Conservation (phyloP, 2,329 filamentous ascomycete genomes). For the Fonsecaea pedrosoi region DNA sequence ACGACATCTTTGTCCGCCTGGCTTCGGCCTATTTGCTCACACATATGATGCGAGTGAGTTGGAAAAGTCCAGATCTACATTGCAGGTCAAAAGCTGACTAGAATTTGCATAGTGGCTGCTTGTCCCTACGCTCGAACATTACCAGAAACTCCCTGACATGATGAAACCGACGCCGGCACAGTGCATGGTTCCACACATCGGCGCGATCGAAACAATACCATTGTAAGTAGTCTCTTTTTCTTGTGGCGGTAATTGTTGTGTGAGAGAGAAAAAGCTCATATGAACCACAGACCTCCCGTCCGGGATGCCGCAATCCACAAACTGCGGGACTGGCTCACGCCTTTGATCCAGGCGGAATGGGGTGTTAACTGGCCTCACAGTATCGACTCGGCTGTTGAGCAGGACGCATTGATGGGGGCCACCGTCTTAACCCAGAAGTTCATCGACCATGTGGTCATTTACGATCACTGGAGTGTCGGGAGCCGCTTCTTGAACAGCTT, state of each 20-base stretch:
- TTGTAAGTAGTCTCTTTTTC: conserved; percentile 15
- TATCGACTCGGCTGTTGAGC: conserved; percentile 28
- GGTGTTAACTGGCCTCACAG: conserved; percentile 34
- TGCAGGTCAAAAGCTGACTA: background rate
- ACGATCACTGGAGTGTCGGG: conserved; percentile 35
- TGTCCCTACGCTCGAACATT: conserved; percentile 27
- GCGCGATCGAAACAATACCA: conserved; percentile 37
- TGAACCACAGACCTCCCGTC: conserved; percentile 19
- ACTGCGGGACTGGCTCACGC: conserved; percentile 35
- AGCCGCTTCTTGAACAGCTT: conserved; percentile 24
- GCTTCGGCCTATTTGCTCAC: conserved; percentile 29
- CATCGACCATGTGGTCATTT: conserved; percentile 29
- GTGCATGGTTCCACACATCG: conserved; percentile 35
- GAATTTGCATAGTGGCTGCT: conserved; percentile 29
- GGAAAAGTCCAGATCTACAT: background rate
- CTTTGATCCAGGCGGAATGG: conserved; percentile 29
- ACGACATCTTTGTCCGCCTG: conserved; percentile 33
- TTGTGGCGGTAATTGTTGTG: no score
- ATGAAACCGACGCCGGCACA: conserved; percentile 36
- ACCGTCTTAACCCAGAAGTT: conserved; percentile 29
- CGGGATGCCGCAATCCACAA: conserved; percentile 32
- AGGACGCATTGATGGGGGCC: conserved; percentile 19
- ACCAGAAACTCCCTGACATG: conserved; percentile 34
- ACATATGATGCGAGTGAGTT: conserved; percentile 35
- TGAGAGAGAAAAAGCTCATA: conserved; percentile 7